phyloP scores from a whole-genome alignment of 345 rosid species.

The Hirschfeldia incana region DNA sequence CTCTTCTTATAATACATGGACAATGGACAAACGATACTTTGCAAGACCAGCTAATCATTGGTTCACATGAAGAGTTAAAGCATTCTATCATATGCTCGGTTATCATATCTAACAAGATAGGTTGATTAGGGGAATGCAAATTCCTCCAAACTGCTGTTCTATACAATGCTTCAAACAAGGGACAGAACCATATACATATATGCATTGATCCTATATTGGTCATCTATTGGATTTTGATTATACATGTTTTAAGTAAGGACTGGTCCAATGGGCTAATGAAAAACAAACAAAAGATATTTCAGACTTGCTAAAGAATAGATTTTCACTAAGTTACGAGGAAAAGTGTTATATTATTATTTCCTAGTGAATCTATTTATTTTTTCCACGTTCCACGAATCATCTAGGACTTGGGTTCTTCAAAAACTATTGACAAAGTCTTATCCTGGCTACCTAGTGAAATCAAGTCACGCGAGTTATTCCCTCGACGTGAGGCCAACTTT shows the following conservation, averaged over 20 bases:
- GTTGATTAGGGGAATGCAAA: neutral
- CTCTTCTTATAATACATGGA: neutral
- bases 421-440: neutral
- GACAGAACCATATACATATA: neutral
- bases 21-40: neutral
- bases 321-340: neutral
- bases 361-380: neutral
- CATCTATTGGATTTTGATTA: neutral
- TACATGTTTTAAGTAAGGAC: neutral
- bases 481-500: constrained; percentile 29
- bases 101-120: neutral
- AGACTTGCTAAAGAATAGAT: neutral
- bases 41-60: neutral
- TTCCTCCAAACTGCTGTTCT: neutral
- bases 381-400: neutral
- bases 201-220: neutral
- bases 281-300: neutral
- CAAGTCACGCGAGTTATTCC: neutral
- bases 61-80: neutral
- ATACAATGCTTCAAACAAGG: neutral
- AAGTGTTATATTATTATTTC: neutral
- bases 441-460: neutral
- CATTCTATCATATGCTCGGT: neutral
- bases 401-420: neutral
- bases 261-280: neutral